These are phyloP conservation scores for Acorus gramineus DNA, from an alignment of 106 monocot species.

Conservation along the genomic window DNA sequence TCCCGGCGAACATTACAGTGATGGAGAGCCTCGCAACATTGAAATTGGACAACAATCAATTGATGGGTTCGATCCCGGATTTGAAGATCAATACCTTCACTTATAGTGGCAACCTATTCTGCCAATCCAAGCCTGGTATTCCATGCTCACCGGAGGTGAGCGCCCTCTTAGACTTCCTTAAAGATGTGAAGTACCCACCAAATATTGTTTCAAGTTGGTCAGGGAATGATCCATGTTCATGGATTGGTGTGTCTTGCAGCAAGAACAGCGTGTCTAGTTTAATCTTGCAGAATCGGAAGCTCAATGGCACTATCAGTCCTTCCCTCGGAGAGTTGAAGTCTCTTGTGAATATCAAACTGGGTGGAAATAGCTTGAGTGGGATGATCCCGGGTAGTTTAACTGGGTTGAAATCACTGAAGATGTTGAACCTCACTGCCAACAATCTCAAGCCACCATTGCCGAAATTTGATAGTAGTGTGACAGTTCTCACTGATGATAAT, in stretches of 20 bases:
- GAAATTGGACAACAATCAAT: conserved; percentile 39
- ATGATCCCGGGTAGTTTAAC: conserved; percentile 45
- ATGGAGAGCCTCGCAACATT: neutral
- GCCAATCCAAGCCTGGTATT: conserved; percentile 30
- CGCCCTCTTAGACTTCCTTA: conserved; percentile 53
- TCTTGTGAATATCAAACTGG: conserved; percentile 38
- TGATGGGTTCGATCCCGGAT: conserved; percentile 42
- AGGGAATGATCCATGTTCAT: conserved; percentile 62
- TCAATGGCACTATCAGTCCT: conserved; percentile 62
- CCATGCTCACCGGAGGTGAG: conserved; percentile 44
- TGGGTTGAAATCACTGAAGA: conserved; percentile 28
- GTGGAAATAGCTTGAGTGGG: conserved; percentile 49
- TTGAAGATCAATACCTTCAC: conserved; percentile 22
- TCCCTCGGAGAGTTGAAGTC: conserved; percentile 34
- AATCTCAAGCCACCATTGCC: conserved; percentile 66
- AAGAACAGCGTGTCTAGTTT: conserved; percentile 28
- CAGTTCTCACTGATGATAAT: conserved; percentile 32
- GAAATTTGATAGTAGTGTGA: conserved; percentile 32
- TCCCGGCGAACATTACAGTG: neutral
- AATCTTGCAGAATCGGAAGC: conserved; percentile 24
- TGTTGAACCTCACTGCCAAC: conserved; percentile 51
- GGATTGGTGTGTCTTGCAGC: conserved; percentile 48
- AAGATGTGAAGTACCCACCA: conserved; percentile 40
- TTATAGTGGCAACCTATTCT: conserved; percentile 25
- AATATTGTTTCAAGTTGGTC: conserved; percentile 39